phyloP scores from a whole-genome alignment of 108 stramenopile genomes.

The Heterococcus sp. region DNA sequence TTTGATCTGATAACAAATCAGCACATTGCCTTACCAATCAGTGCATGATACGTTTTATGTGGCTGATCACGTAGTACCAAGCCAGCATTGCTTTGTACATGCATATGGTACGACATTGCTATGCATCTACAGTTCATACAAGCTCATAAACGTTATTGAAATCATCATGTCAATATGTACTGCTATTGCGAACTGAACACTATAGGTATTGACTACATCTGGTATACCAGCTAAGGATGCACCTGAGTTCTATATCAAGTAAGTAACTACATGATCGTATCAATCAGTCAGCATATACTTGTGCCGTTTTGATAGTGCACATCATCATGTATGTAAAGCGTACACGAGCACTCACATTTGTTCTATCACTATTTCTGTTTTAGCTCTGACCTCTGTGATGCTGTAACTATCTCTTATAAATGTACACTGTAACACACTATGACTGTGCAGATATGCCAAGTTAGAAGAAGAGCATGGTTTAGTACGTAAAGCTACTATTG shows the following conservation, averaged over 20 bases:
- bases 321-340: too few relatives aligned
- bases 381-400: too few relatives aligned
- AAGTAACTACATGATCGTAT: too few relatives aligned
- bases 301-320: too few relatives aligned
- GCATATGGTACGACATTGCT: neutral
- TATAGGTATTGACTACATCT: neutral
- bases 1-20: neutral
- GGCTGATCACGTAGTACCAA: neutral
- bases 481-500: conserved; percentile 79
- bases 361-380: too few relatives aligned
- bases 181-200: neutral
- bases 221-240: conserved; percentile 64
- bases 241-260: conserved; percentile 78
- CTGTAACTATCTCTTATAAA: too few relatives aligned
- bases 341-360: too few relatives aligned
- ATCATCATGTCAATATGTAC: neutral
- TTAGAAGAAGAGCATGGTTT: conserved; percentile 93
- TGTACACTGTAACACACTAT: too few relatives aligned
- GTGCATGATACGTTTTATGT: neutral
- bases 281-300: too few relatives aligned
- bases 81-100: neutral
- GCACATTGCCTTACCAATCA: neutral
- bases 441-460: conserved; percentile 80
- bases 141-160: neutral
- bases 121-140: neutral